A percentile compares a stretch with the other conserved stretches of the same genome.
These are phyloP conservation scores for Fomitopsis schrenkii DNA, from an alignment of 1,284 basidiomycete genomes.

Conservation along the genomic window DNA sequence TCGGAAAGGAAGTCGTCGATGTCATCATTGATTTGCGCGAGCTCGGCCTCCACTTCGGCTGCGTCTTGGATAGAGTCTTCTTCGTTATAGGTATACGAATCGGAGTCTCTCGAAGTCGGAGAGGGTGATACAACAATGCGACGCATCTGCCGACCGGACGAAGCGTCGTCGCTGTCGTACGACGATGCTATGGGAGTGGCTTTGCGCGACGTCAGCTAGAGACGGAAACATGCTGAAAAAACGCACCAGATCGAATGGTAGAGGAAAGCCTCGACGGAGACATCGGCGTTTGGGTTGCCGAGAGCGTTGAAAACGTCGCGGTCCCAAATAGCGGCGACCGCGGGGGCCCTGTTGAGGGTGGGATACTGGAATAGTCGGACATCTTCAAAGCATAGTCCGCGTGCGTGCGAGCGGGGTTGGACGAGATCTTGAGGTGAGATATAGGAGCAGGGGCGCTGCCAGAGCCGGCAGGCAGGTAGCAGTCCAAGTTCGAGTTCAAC, in stretches of 20 bases:
- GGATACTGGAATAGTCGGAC: slow-evolving; percentile 7
- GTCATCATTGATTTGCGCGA: slow-evolving; percentile 62
- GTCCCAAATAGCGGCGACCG: slow-evolving; percentile 47
- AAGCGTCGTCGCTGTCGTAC: slow-evolving; percentile 34
- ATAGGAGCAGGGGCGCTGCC: background rate
- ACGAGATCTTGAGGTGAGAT: background rate
- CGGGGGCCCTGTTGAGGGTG: slow-evolving; percentile 13
- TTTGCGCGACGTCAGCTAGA: slow-evolving; percentile 8
- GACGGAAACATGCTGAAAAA: background rate
- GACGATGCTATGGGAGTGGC: slow-evolving; percentile 32
- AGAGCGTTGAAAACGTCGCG: slow-evolving; percentile 45
- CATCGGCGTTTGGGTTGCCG: slow-evolving; percentile 36
- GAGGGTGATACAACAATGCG: slow-evolving; percentile 39
- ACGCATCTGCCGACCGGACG: slow-evolving; percentile 35
- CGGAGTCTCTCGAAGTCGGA: slow-evolving; percentile 23
- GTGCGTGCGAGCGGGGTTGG: background rate
- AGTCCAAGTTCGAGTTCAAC: background rate
- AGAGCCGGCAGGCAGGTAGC: background rate
- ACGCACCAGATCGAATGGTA: slow-evolving; percentile 21
- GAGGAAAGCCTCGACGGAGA: slow-evolving; percentile 43
- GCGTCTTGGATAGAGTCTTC: slow-evolving; percentile 42
- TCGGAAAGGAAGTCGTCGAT: slow-evolving; percentile 53
- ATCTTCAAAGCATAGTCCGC: slow-evolving; percentile 2
- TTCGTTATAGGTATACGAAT: slow-evolving; percentile 35
- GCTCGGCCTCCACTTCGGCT: slow-evolving; percentile 62